Conservation (phyloP, 352 stramenopile genomes). For the Globisporangium mamillatum region DNA sequence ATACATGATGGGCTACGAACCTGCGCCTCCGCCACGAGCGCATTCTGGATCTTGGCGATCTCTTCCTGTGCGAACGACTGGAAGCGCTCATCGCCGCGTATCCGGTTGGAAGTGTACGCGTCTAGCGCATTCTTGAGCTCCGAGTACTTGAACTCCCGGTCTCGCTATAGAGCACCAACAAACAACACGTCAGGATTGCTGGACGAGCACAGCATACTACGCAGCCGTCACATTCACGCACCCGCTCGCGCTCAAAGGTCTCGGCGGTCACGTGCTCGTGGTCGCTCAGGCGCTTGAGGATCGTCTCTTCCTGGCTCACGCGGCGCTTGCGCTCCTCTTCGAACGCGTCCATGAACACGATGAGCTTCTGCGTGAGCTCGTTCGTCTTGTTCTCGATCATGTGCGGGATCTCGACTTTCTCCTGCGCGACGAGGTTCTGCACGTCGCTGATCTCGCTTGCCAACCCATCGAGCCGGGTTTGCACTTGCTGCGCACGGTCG, state of each 20-base stretch:
- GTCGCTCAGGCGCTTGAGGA: slow-evolving; percentile 90
- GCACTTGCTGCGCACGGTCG: slow-evolving; percentile 71
- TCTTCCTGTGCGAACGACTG: slow-evolving; percentile 67
- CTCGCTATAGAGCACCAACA: slow-evolving; percentile 12
- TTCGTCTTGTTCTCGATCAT: slow-evolving; percentile 89
- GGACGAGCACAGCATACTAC: not conserved
- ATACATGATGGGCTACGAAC: slow-evolving; percentile 18
- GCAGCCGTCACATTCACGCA: slow-evolving; percentile 17
- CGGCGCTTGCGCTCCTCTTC: slow-evolving; percentile 83
- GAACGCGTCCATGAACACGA: slow-evolving; percentile 88
- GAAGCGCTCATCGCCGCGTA: slow-evolving; percentile 77
- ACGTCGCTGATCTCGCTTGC: slow-evolving; percentile 82
- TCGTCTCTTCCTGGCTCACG: slow-evolving; percentile 79
- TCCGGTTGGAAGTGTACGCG: slow-evolving; percentile 62
- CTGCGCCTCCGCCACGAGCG: slow-evolving; percentile 66
- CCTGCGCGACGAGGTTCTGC: slow-evolving; percentile 75
- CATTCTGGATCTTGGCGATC: slow-evolving; percentile 77
- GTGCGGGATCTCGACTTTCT: slow-evolving; percentile 86
- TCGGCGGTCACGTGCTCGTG: slow-evolving; percentile 79
- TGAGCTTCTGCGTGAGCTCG: slow-evolving; percentile 87
- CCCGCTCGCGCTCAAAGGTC: slow-evolving; percentile 65
- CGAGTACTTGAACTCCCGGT: slow-evolving; percentile 67
- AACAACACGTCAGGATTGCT: not conserved
- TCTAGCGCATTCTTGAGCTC: slow-evolving; percentile 72
- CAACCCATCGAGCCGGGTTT: slow-evolving; percentile 63